Percentiles rank a stretch among this genome's conserved stretches.
Evolutionary conservation across 2,329 filamentous ascomycete species (phyloP).

Genomic region (Keithomyces neogunnii): DNA sequence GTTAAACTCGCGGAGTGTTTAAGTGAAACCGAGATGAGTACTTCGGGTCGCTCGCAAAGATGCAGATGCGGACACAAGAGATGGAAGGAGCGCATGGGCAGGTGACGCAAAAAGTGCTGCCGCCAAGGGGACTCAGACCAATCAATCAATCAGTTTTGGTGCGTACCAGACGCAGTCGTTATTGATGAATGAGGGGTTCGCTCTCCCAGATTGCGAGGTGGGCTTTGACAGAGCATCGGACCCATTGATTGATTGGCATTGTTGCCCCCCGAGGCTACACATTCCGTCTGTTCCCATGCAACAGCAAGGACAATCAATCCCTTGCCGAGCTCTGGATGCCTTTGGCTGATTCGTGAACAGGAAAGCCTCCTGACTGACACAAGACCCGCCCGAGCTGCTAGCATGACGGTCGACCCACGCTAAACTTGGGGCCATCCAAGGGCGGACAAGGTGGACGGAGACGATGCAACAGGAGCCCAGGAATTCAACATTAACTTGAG

Average conservation of each 20-base stretch:
- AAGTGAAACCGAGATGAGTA: background rate
- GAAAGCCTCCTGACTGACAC: background rate
- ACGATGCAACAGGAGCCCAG: background rate
- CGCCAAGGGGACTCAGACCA: background rate
- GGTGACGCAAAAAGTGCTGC: background rate
- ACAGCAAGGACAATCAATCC: background rate
- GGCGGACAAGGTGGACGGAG: background rate
- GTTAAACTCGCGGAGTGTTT: background rate
- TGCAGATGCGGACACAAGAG: background rate
- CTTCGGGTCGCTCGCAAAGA: background rate
- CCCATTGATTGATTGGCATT: no score
- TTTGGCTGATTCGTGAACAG: background rate
- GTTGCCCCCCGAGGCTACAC: background rate
- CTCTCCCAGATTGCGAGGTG: background rate
- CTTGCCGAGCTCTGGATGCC: background rate
- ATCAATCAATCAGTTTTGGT: background rate
- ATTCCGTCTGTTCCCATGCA: background rate
- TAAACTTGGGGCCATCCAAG: background rate
- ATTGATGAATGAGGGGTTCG: background rate
- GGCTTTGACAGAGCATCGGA: background rate
- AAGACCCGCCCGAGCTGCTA: slow-evolving; percentile 1
- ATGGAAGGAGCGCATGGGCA: background rate
- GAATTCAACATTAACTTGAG: no score
- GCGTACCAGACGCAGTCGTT: background rate
- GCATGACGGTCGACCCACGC: background rate